Evolutionary conservation across 306 rosid species (phyloP).

Genomic region (Sesbania bispinosa): DNA sequence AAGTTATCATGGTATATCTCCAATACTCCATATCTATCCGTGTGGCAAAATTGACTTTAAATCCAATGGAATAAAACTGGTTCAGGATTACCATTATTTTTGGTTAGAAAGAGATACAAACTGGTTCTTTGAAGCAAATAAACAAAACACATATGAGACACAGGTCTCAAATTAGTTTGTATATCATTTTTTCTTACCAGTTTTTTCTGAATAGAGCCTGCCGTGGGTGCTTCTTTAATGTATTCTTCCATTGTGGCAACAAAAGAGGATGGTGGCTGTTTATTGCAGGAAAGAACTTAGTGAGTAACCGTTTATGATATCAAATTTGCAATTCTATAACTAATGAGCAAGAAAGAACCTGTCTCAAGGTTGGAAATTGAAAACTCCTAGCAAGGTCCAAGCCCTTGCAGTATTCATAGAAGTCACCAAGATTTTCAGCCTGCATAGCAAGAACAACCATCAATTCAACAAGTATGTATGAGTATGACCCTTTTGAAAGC

Average conservation of each 20-base stretch:
- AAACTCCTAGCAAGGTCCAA: conserved; percentile 86
- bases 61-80: no score
- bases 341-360: conserved; percentile 50
- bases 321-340: background rate
- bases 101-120: background rate
- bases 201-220: conserved; percentile 45
- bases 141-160: background rate
- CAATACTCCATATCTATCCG: no score
- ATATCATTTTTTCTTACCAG: conserved; percentile 55
- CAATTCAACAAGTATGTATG: conserved; percentile 12
- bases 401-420: conserved; percentile 83
- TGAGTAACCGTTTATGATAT: conserved; percentile 20
- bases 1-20: no score
- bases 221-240: conserved; percentile 71
- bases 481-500: no score
- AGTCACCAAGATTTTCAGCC: conserved; percentile 77
- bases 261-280: conserved; percentile 92
- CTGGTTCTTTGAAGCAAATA: background rate
- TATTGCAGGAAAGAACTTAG: conserved; percentile 20
- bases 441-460: conserved; percentile 30
- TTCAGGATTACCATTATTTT: no score
- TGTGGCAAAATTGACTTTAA: no score
- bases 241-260: conserved; percentile 87
- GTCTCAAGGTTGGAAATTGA: conserved; percentile 83
- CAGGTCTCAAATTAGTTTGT: background rate